Evolutionary conservation across 2,329 filamentous ascomycete genomes (phyloP), one percentile per base, ranked within the genome.

Genomic region (Penicillium sp.): DNA sequence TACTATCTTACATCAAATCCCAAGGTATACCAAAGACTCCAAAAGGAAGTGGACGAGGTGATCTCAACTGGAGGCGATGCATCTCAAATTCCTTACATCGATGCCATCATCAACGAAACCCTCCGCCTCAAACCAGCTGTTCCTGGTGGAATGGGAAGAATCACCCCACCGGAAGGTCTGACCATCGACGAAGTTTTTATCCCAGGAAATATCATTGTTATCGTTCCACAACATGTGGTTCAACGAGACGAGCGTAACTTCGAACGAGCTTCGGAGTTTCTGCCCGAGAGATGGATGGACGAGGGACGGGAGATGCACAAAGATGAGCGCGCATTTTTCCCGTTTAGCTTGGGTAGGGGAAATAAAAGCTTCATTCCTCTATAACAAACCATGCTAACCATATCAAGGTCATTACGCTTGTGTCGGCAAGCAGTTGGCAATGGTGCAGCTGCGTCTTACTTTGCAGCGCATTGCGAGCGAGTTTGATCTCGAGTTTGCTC

Each of bases 61-160:
- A 35, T 44, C 14, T 21, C 22, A n/a, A 19, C 7, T 19, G 43
- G 35, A 16, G 33, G 37, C 5, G 21, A 39, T 50, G 14, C 22
- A 19, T 19, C 46, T 37, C 35, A 49, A 5, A 26, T 52, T 13
- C 52, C 56, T 3, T 54, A 53, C 24, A 26, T 60, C 6, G 45
- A 60, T 7, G 58, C 48, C 13, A 26, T 58, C 13, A 47, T 61
- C 31, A 39, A 50, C 24, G 50, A 64, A 50, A 67, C 67, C 2
- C 65, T 73, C 54, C 66, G 75, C 1, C 59, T 79, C 2, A 70
- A 71, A n/a, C 74, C 76, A 0, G 62, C 73, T 0, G 21, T 74
- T 0, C 52, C 72, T 8, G 65, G 63, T 1, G 71, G 71, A 13
- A 62, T 57, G 10, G 62, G 62, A 9, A 73, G 76, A 9, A 63